phyloP scores from a whole-genome alignment of 2,329 filamentous ascomycete genomes.

The Colletotrichum siamense region DNA sequence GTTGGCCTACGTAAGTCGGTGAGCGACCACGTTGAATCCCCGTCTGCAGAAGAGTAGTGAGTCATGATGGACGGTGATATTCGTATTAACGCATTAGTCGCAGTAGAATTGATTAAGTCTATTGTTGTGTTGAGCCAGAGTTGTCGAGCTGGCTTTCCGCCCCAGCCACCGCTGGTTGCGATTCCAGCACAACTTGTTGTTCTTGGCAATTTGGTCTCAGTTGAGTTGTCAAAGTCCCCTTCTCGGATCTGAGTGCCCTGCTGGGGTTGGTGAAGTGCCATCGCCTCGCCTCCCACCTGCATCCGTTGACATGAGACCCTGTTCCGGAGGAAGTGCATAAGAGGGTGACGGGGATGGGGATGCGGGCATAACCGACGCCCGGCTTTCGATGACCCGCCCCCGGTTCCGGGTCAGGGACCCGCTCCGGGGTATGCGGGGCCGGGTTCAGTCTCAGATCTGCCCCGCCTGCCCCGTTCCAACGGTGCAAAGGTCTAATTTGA shows the following conservation, averaged over 20 bases:
- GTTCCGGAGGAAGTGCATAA: not conserved
- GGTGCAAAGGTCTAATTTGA: not conserved
- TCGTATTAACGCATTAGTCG: not conserved
- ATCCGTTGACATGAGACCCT: not conserved
- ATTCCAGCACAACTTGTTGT: not conserved
- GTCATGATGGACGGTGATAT: not conserved
- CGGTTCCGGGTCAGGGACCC: not conserved
- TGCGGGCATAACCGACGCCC: not conserved
- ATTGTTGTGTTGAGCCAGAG: not conserved
- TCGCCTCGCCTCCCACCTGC: not conserved
- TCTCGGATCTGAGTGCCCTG: not conserved
- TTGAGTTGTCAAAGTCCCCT: not conserved
- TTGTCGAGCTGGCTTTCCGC: not conserved
- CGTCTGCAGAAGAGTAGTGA: slow-evolving; percentile 1
- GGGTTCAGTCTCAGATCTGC: not conserved
- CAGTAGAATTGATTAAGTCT: not conserved
- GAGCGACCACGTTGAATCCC: not conserved
- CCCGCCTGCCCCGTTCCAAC: not conserved
- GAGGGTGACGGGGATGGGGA: not conserved
- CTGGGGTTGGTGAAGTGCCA: not conserved
- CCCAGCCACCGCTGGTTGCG: not conserved
- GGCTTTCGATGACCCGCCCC: not conserved
- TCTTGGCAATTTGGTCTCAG: not conserved
- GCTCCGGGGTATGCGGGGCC: not conserved
- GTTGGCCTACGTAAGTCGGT: not conserved